Evolutionary conservation across 2,329 filamentous ascomycete species (phyloP).

Genomic region (Cordyceps pruinosa): DNA sequence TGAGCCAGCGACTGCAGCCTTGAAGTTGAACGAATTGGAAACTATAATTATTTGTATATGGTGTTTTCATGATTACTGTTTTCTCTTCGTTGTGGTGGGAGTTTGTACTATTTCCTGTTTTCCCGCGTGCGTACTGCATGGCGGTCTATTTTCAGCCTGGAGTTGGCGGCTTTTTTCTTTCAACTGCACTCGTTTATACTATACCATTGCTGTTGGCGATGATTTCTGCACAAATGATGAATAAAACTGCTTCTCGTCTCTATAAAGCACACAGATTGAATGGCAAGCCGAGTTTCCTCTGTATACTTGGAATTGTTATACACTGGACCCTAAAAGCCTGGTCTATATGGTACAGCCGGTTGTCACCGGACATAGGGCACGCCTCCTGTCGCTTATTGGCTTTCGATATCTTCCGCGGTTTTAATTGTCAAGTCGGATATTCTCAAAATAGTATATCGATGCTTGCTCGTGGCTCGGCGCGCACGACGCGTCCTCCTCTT

Average conservation of each 20-base stretch:
- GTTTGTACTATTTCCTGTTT: slow-evolving; percentile 19
- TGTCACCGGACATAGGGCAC: background rate
- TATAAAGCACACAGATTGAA: background rate
- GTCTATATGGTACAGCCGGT: slow-evolving; percentile 7
- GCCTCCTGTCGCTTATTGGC: background rate
- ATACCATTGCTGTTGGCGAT: slow-evolving; percentile 14
- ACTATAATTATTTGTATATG: slow-evolving; percentile 2
- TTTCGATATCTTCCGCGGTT: slow-evolving; percentile 31
- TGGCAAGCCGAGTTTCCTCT: background rate
- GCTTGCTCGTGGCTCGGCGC: slow-evolving; percentile 80
- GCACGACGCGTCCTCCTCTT: slow-evolving; percentile 69
- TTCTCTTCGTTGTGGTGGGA: background rate
- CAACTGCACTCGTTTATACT: slow-evolving; percentile 16
- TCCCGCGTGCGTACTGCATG: slow-evolving; percentile 15
- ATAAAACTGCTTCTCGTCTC: slow-evolving; percentile 1
- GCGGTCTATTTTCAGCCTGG: slow-evolving; percentile 23
- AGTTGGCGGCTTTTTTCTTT: slow-evolving; percentile 22
- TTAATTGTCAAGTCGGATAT: slow-evolving; percentile 74
- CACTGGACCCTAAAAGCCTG: slow-evolving; percentile 1
- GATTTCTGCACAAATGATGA: background rate
- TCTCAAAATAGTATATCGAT: slow-evolving; percentile 76
- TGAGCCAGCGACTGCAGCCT: background rate
- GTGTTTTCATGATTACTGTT: background rate
- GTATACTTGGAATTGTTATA: slow-evolving; percentile 7
- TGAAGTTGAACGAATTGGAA: slow-evolving; percentile 1